A percentile compares a stretch with the other conserved stretches of the same genome.
These are phyloP conservation scores for Cyamopsis tetragonoloba DNA, from an alignment of 306 rosid genomes.

Conservation along the genomic window DNA sequence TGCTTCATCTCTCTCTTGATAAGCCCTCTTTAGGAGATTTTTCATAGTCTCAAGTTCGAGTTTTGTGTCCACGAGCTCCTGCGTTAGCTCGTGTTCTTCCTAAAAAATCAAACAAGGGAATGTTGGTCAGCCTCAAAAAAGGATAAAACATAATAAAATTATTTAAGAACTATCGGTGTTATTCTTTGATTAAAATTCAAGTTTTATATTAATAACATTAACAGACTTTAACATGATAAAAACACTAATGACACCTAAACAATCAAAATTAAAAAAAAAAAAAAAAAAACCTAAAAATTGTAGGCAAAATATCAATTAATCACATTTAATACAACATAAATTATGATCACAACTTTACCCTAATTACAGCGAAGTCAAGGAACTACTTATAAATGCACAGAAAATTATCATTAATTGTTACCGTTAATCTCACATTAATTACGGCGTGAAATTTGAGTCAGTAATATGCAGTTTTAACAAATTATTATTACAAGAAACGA, in stretches of 20 bases:
- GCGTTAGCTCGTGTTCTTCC: conserved; percentile 53
- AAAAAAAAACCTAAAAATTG: too few species aligned
- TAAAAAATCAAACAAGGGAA: conserved; percentile 30
- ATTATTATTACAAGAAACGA: background rate
- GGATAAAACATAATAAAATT: too few species aligned
- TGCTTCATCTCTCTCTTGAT: conserved; percentile 77
- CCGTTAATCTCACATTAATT: background rate
- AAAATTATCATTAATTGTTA: background rate
- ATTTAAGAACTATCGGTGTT: too few species aligned
- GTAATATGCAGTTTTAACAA: background rate
- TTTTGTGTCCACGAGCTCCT: conserved; percentile 43
- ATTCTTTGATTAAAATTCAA: too few species aligned
- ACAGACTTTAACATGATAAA: too few species aligned
- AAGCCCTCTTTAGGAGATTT: conserved; percentile 42
- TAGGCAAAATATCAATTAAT: too few species aligned
- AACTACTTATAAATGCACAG: background rate
- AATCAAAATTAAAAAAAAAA: too few species aligned
- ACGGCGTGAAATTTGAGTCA: background rate
- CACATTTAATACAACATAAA: too few species aligned
- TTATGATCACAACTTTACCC: too few species aligned
- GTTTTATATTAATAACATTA: too few species aligned
- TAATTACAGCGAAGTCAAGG: background rate
- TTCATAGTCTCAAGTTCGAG: conserved; percentile 56
- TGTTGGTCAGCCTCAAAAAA: too few species aligned
- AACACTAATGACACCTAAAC: too few species aligned